phyloP scores from a whole-genome alignment of 441 rosid species.

The Populus hybrid region DNA sequence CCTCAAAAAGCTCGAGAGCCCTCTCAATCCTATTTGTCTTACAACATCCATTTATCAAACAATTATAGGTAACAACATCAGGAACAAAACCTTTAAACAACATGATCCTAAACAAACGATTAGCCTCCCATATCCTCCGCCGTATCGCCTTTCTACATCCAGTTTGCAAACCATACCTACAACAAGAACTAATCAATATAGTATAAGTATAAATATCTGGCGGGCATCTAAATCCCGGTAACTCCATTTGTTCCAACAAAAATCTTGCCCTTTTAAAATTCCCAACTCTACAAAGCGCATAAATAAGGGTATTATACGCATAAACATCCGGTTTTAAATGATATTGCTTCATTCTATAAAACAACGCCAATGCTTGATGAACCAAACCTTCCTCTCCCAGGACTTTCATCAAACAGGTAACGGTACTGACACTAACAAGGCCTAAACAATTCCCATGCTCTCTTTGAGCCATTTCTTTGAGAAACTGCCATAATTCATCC shows the following conservation, averaged over 20 bases:
- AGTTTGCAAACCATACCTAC: conserved; percentile 70
- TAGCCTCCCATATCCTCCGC: conserved; percentile 85
- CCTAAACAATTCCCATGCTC: conserved; percentile 16
- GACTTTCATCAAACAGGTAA: conserved; percentile 94
- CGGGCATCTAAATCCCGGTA: conserved; percentile 74
- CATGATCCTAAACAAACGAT: conserved; percentile 79
- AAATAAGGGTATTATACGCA: conserved; percentile 66
- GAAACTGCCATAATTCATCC: conserved; percentile 60
- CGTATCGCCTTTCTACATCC: conserved; percentile 76
- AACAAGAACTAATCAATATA: conserved; percentile 68
- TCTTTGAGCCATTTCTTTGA: conserved; percentile 44
- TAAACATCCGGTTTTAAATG: conserved; percentile 74
- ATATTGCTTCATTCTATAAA: conserved; percentile 73
- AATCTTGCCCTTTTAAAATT: conserved; percentile 75
- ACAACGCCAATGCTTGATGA: conserved; percentile 55
- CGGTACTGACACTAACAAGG: conserved; percentile 39
- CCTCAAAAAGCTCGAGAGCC: too few relatives aligned
- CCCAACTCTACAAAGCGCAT: conserved; percentile 72
- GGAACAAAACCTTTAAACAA: conserved; percentile 19
- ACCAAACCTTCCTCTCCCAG: conserved; percentile 89
- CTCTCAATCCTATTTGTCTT: too few relatives aligned
- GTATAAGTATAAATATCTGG: conserved; percentile 72
- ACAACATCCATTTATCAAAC: too few relatives aligned
- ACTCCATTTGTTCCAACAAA: conserved; percentile 78
- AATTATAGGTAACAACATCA: too few relatives aligned